Conservation (phyloP, 495 filamentous ascomycete genomes). For the Podospora pseudopauciseta region DNA sequence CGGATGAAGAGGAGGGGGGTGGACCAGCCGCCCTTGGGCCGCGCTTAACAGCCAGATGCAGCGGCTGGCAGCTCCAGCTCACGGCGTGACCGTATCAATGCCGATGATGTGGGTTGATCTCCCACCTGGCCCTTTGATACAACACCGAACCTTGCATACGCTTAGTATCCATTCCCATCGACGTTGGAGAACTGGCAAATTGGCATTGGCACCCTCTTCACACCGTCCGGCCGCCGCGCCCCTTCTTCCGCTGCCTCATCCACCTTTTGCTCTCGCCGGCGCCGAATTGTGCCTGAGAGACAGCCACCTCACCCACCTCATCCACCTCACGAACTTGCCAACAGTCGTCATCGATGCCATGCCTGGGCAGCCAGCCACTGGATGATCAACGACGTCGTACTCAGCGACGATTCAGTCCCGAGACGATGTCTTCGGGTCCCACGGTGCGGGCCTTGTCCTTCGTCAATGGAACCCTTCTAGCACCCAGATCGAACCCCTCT, state of each 20-base stretch:
- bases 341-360: not conserved
- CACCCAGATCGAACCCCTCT: not conserved
- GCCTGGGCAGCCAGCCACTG: not conserved
- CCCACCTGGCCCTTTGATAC: conserved; percentile 29
- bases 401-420: conserved; percentile 15
- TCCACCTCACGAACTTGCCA: not conserved
- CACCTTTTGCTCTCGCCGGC: not conserved
- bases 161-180: conserved; percentile 25
- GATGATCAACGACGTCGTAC: not conserved
- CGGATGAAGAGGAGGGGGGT: conserved; percentile 3
- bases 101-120: conserved; percentile 32
- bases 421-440: conserved; percentile 24
- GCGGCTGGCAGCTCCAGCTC: not conserved
- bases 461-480: conserved; percentile 8
- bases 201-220: not conserved
- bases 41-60: conserved; percentile 8
- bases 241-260: not conserved
- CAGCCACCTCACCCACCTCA: not conserved
- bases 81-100: conserved; percentile 29
- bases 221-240: not conserved
- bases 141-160: conserved; percentile 38
- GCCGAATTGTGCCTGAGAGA: not conserved
- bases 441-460: conserved; percentile 9
- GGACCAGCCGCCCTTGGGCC: not conserved
- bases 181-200: not conserved